phyloP scores from a whole-genome alignment of 768 basidiomycete species.

The Sarcodon sp. region DNA sequence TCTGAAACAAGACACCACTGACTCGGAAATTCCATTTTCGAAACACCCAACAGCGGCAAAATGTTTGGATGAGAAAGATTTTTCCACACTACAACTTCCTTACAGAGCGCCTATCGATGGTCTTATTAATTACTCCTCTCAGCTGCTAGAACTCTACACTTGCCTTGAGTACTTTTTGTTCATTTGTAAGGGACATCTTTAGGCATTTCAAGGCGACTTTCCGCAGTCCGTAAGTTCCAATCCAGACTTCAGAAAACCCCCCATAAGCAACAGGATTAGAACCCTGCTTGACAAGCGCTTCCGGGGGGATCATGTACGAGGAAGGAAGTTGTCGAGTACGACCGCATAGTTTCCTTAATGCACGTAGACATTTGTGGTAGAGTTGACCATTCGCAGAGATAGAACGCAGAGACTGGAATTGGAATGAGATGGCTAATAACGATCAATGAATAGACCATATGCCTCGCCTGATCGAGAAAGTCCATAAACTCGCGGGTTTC shows the following conservation, averaged over 20 bases:
- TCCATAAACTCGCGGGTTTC: neutral
- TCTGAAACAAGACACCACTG: constrained; percentile 2
- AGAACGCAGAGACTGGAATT: too few species aligned
- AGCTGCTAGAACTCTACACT: too few species aligned
- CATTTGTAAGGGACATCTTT: neutral
- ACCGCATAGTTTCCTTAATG: neutral
- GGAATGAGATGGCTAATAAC: too few species aligned
- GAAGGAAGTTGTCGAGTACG: neutral
- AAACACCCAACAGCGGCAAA: neutral
- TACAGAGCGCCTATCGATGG: neutral
- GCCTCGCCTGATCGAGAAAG: neutral
- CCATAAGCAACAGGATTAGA: neutral
- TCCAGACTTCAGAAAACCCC: neutral
- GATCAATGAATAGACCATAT: too few species aligned
- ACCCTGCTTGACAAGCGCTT: neutral
- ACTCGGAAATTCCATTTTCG: neutral
- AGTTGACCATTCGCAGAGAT: too few species aligned
- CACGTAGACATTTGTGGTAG: neutral
- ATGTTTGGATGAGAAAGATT: neutral
- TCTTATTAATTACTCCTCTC: too few species aligned
- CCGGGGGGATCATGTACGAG: neutral
- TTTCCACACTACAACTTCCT: neutral
- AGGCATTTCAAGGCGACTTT: constrained; percentile 2
- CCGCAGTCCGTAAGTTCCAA: neutral
- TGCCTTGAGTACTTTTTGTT: neutral